These are phyloP conservation scores for Terfezia claveryi DNA, from an alignment of 495 filamentous ascomycete genomes.

Conservation along the genomic window DNA sequence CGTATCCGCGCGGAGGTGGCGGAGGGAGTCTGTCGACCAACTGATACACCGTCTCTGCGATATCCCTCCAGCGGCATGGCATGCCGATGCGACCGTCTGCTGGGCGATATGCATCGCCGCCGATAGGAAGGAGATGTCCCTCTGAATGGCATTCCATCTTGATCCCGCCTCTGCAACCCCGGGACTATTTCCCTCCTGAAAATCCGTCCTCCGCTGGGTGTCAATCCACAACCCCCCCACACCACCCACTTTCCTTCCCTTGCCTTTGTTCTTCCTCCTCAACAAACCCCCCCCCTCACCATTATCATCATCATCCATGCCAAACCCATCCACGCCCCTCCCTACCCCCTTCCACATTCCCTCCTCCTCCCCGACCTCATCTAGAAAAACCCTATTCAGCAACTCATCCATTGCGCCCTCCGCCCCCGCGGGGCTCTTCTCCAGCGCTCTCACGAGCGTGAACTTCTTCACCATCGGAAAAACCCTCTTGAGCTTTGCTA, in stretches of 20 bases:
- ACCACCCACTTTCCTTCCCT: background rate
- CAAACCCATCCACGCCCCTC: too few relatives aligned
- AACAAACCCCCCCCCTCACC: background rate
- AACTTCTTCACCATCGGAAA: too few relatives aligned
- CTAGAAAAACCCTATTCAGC: too few relatives aligned
- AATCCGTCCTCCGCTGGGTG: background rate
- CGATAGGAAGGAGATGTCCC: background rate
- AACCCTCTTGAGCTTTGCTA: background rate
- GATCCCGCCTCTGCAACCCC: background rate
- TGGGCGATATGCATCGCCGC: background rate
- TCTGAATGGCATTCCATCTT: background rate
- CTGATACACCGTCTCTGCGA: background rate
- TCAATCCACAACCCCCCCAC: background rate
- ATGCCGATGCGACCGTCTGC: background rate
- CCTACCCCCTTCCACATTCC: too few relatives aligned
- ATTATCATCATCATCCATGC: background rate
- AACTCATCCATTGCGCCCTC: too few relatives aligned
- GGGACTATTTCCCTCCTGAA: background rate
- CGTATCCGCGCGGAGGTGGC: too few relatives aligned
- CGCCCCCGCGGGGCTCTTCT: too few relatives aligned
- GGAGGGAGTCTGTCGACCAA: too few relatives aligned
- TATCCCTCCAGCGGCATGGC: background rate
- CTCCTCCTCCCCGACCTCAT: too few relatives aligned
- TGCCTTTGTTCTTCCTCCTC: background rate
- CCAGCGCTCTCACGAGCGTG: too few relatives aligned